Conservation (phyloP, 2,329 filamentous ascomycete genomes). For the Monilinia aucupariae region DNA sequence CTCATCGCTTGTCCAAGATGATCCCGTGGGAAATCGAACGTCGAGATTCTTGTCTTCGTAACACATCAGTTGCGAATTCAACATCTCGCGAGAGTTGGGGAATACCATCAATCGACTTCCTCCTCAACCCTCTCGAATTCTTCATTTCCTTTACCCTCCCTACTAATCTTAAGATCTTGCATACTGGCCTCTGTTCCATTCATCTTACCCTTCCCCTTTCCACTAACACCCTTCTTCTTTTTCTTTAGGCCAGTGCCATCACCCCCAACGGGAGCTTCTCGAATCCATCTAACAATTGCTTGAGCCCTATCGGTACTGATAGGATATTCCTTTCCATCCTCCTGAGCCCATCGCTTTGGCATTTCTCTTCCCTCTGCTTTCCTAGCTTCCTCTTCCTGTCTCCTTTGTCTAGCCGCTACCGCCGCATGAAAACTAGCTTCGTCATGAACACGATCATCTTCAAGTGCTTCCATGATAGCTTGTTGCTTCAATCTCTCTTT, state of each 20-base stretch:
- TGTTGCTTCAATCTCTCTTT: conserved; percentile 57
- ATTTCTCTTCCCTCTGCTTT: conserved; percentile 30
- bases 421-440: conserved; percentile 60
- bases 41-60: neutral
- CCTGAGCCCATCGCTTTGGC: conserved; percentile 55
- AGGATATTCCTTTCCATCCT: conserved; percentile 63
- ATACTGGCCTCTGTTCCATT: conserved; percentile 21
- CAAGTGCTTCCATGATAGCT: conserved; percentile 61
- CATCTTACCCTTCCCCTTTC: conserved; percentile 23
- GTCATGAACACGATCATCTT: conserved; percentile 63
- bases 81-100: neutral
- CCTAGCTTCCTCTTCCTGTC: conserved; percentile 47
- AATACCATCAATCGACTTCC: conserved; percentile 29
- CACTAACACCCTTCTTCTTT: conserved; percentile 36
- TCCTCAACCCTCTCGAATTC: conserved; percentile 30
- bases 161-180: conserved; percentile 18
- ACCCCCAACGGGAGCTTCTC: conserved; percentile 45
- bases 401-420: conserved; percentile 54
- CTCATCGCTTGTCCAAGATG: neutral
- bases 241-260: conserved; percentile 35
- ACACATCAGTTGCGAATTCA: neutral
- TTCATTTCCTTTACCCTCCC: conserved; percentile 23
- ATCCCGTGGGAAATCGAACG: too few species aligned
- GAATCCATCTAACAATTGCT: conserved; percentile 65
- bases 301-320: conserved; percentile 65